These are phyloP conservation scores for Ophiostoma novo-ulmi DNA, from an alignment of 2,329 filamentous ascomycete genomes.

Conservation along the genomic window DNA sequence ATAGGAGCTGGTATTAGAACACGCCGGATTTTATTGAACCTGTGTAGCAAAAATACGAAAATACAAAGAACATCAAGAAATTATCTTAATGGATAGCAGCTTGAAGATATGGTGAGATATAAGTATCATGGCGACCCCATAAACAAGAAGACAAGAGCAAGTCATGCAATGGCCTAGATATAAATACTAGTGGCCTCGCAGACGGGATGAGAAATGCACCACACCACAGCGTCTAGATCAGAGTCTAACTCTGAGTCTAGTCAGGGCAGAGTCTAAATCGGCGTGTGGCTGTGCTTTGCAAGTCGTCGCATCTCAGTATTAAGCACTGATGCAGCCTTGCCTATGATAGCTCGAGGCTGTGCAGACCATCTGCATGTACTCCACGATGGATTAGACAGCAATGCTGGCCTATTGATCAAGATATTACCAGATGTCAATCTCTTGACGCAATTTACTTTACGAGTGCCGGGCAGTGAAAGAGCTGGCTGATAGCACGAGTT, in stretches of 20 bases:
- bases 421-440: background rate
- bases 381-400: background rate
- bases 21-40: too few species aligned
- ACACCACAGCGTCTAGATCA: background rate
- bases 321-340: background rate
- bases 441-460: background rate
- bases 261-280: background rate
- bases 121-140: too few species aligned
- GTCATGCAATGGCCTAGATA: background rate
- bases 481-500: too few species aligned
- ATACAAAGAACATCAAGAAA: too few species aligned
- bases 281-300: background rate
- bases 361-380: background rate
- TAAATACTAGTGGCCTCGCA: background rate
- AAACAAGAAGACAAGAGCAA: too few species aligned
- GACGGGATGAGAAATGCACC: background rate
- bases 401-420: background rate
- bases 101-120: too few species aligned
- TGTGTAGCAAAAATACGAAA: too few species aligned
- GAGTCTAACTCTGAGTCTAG: too few species aligned
- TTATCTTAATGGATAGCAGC: too few species aligned
- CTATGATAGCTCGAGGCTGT: background rate
- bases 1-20: too few species aligned
- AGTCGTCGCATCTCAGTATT: background rate
- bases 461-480: too few species aligned